Conservation (phyloP, 441 rosid species). For the Codiaeum variegatum region DNA sequence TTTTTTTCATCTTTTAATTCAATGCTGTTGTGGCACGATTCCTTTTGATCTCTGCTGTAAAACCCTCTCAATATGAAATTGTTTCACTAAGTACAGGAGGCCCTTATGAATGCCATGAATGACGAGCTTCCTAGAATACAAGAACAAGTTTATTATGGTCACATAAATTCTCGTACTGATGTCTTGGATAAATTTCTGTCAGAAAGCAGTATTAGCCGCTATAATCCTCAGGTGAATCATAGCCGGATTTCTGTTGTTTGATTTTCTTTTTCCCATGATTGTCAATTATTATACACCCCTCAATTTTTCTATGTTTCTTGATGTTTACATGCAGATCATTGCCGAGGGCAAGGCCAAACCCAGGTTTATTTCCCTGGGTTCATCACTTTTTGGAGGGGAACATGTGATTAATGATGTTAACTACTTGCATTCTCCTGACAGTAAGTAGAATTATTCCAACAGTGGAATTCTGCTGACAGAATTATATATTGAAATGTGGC, state of each 20-base stretch:
- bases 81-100: conserved; percentile 49
- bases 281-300: background rate
- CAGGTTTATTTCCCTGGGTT: conserved; percentile 61
- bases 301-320: conserved; percentile 15
- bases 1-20: background rate
- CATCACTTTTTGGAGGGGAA: conserved; percentile 55
- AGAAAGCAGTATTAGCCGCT: conserved; percentile 86
- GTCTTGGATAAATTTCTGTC: conserved; percentile 83
- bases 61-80: conserved; percentile 5
- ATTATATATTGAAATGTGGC: conserved; percentile 23
- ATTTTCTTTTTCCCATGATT: background rate
- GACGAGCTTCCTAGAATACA: conserved; percentile 95
- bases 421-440: conserved; percentile 86
- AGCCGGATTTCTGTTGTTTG: background rate
- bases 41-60: background rate
- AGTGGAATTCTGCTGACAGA: conserved; percentile 13
- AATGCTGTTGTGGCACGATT: background rate
- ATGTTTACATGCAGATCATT: conserved; percentile 55
- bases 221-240: conserved; percentile 75
- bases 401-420: conserved; percentile 58
- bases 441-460: conserved; percentile 46
- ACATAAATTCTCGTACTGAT: conserved; percentile 76
- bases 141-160: conserved; percentile 95
- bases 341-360: conserved; percentile 65
- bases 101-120: conserved; percentile 89